Percentiles rank a stretch among this genome's conserved stretches.
Evolutionary conservation across 495 filamentous ascomycete genomes (phyloP).

Genomic region (Aspergillus ellipticus): DNA sequence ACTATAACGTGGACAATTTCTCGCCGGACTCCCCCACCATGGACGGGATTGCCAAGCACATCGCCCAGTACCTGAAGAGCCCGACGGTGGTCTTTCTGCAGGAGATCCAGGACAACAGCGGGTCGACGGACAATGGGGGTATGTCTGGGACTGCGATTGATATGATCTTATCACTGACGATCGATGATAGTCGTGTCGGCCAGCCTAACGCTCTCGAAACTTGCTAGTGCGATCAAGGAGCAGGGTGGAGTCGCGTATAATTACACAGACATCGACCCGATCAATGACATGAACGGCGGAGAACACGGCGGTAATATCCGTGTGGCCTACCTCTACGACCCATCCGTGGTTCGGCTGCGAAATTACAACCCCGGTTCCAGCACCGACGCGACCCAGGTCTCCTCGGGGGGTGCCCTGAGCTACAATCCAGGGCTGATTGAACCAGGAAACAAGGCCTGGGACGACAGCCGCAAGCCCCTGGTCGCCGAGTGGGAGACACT

Average conservation of each 20-base stretch:
- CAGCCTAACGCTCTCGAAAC: constrained; percentile 39
- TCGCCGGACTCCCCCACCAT: constrained; percentile 42
- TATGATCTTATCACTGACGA: neutral
- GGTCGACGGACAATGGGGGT: constrained; percentile 45
- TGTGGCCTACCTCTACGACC: constrained; percentile 57
- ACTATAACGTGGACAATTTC: constrained; percentile 63
- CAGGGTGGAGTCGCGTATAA: constrained; percentile 14
- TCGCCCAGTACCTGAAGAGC: constrained; percentile 48
- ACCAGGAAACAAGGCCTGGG: constrained; percentile 50
- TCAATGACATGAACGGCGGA: constrained; percentile 51
- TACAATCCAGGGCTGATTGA: constrained; percentile 60
- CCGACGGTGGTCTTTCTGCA: constrained; percentile 57
- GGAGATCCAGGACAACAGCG: constrained; percentile 59
- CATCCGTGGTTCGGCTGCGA: constrained; percentile 43
- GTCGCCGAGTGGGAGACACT: constrained; percentile 53
- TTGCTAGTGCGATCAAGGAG: constrained; percentile 8
- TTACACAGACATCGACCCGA: constrained; percentile 47
- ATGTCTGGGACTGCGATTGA: constrained; percentile 23
- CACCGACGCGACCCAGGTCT: constrained; percentile 43
- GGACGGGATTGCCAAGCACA: constrained; percentile 47
- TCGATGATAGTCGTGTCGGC: constrained; percentile 9
- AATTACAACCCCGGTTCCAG: constrained; percentile 43
- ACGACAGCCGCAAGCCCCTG: constrained; percentile 52
- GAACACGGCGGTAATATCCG: constrained; percentile 64
- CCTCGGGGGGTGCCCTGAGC: constrained; percentile 43